Percentiles rank a stretch among this genome's conserved stretches.
Evolutionary conservation across 345 rosid genomes (phyloP).

Genomic region (Citrus australasica): DNA sequence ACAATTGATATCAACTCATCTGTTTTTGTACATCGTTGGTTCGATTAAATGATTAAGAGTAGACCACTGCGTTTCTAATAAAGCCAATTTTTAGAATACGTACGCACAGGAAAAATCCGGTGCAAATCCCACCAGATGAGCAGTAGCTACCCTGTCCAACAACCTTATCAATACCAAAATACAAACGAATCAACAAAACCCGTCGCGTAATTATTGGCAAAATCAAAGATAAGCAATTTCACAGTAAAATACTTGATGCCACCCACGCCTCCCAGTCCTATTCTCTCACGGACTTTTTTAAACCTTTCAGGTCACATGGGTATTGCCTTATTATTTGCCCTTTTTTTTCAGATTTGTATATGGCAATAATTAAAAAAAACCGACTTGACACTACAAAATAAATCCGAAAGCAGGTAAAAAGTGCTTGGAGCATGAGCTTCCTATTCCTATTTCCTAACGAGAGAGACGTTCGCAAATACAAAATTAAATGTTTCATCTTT

Average conservation of each 20-base stretch:
- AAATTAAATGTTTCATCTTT: slow-evolving; percentile 33
- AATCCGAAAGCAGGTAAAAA: not conserved
- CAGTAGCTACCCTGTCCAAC: not conserved
- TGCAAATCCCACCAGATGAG: not conserved
- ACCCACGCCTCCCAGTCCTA: too few relatives aligned
- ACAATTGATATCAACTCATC: too few relatives aligned
- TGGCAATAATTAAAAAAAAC: not conserved
- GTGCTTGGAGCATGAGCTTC: not conserved
- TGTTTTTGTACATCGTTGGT: not conserved
- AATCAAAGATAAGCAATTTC: too few relatives aligned
- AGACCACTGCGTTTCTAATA: not conserved
- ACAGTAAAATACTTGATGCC: too few relatives aligned
- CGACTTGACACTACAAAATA: too few relatives aligned
- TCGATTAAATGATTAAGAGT: not conserved
- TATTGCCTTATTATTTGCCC: too few relatives aligned
- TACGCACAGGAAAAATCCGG: not conserved
- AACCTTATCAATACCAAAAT: not conserved
- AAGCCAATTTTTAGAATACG: not conserved
- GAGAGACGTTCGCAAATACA: too few relatives aligned
- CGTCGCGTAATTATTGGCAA: too few relatives aligned
- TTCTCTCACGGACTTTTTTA: too few relatives aligned
- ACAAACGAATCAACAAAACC: not conserved
- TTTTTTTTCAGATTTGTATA: too few relatives aligned
- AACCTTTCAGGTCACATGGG: too few relatives aligned
- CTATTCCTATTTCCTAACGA: too few relatives aligned